These are phyloP conservation scores for Imleria badia DNA, from an alignment of 768 basidiomycete species.

Conservation along the genomic window DNA sequence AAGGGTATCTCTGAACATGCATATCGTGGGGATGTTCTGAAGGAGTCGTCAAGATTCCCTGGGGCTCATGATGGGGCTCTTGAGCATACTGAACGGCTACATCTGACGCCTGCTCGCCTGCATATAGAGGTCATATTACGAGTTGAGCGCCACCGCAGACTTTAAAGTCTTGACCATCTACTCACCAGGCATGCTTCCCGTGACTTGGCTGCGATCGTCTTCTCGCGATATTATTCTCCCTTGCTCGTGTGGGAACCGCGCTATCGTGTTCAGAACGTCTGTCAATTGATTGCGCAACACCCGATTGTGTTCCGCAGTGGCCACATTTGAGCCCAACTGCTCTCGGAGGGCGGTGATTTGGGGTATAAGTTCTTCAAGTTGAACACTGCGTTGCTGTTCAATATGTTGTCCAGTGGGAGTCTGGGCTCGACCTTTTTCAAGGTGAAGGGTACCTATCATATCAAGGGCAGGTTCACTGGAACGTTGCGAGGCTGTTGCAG, in stretches of 20 bases:
- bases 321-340: background rate
- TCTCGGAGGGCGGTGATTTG: background rate
- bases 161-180: background rate
- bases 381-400: background rate
- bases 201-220: background rate
- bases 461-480: too few relatives aligned
- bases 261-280: background rate
- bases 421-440: background rate
- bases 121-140: too few relatives aligned
- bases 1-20: background rate
- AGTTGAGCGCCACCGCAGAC: background rate
- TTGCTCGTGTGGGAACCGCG: too few relatives aligned
- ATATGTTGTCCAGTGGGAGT: background rate
- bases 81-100: background rate
- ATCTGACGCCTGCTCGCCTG: background rate
- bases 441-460: too few relatives aligned
- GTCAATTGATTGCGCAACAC: background rate
- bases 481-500: background rate
- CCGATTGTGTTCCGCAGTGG: background rate
- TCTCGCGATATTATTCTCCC: too few relatives aligned
- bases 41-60: background rate
- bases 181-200: background rate
- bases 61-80: background rate
- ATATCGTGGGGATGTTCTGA: background rate
- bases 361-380: background rate